Evolutionary conservation across 2,329 filamentous ascomycete genomes (phyloP).

Genomic region (Neospermospora avenae): DNA sequence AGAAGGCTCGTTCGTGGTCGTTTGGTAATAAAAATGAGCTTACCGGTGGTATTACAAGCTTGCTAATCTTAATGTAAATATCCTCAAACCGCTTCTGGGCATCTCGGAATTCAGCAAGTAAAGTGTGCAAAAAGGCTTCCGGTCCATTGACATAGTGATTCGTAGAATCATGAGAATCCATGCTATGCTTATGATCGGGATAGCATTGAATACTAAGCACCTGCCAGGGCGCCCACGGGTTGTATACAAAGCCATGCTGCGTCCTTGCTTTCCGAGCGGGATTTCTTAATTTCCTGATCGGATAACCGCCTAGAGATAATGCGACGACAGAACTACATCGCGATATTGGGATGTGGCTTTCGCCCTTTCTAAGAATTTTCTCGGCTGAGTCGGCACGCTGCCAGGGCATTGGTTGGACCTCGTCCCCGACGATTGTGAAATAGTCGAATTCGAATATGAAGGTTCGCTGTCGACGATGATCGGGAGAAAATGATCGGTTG

Average conservation of each 20-base stretch:
- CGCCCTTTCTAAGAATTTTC: slow-evolving; percentile 37
- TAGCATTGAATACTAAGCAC: slow-evolving; percentile 57
- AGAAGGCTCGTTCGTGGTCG: not conserved
- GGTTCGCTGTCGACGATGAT: slow-evolving; percentile 48
- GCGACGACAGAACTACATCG: slow-evolving; percentile 59
- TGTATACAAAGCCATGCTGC: slow-evolving; percentile 51
- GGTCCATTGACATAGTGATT: slow-evolving; percentile 58
- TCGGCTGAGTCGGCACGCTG: slow-evolving; percentile 48
- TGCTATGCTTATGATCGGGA: slow-evolving; percentile 54
- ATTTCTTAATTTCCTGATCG: slow-evolving; percentile 48
- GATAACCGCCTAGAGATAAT: slow-evolving; percentile 51
- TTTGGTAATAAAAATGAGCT: slow-evolving; percentile 6
- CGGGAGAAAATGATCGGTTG: slow-evolving; percentile 28
- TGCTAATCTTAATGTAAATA: slow-evolving; percentile 54
- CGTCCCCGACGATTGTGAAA: slow-evolving; percentile 56
- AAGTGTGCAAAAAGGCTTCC: slow-evolving; percentile 56
- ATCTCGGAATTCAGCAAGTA: slow-evolving; percentile 58
- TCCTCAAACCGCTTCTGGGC: slow-evolving; percentile 55
- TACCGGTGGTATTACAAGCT: slow-evolving; percentile 56
- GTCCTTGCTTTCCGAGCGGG: slow-evolving; percentile 45
- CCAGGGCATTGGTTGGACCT: slow-evolving; percentile 56
- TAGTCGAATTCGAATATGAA: slow-evolving; percentile 66
- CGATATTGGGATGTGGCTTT: slow-evolving; percentile 55
- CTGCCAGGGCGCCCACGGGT: slow-evolving; percentile 59
- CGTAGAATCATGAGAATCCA: slow-evolving; percentile 51